Conservation (phyloP, 1,139 yeast genomes). For the Candida dubliniensis region DNA sequence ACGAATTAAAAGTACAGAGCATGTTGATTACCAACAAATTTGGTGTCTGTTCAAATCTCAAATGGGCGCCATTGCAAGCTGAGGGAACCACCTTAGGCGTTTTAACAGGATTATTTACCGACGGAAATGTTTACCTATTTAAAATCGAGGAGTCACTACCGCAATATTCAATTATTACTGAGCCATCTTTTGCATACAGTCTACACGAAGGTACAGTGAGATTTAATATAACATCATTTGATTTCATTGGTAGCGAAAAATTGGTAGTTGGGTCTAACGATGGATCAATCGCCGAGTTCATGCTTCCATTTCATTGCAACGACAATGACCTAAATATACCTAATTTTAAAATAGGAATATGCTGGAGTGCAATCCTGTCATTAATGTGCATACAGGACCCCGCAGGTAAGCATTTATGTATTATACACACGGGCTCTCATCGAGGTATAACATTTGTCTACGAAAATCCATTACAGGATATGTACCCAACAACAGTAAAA, state of each 20-base stretch:
- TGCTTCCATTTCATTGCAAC: conserved; percentile 26
- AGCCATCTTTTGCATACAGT: conserved; percentile 30
- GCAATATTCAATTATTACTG: conserved; percentile 23
- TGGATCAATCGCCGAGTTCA: conserved; percentile 69
- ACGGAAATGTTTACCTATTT: conserved; percentile 61
- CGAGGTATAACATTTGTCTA: conserved; percentile 40
- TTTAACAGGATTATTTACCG: conserved; percentile 58
- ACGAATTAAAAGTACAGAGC: conserved; percentile 26
- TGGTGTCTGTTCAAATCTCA: conserved; percentile 56
- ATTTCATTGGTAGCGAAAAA: conserved; percentile 50
- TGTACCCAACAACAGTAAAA: conserved; percentile 23
- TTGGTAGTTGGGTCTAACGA: conserved; percentile 63
- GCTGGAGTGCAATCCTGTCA: conserved; percentile 51
- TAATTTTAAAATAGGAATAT: conserved; percentile 47
- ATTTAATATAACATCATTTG: conserved; percentile 49
- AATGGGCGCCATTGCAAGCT: conserved; percentile 46
- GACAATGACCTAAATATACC: conserved; percentile 35
- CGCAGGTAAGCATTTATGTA: conserved; percentile 29
- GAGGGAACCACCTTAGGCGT: conserved; percentile 38
- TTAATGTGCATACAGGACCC: conserved; percentile 37
- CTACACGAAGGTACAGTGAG: conserved; percentile 13
- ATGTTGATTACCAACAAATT: conserved; percentile 39
- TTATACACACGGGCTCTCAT: conserved; percentile 54
- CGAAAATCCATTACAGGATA: conserved; percentile 38
- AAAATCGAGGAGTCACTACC: conserved; percentile 27